A percentile compares a stretch with the other conserved stretches of the same genome.
Evolutionary conservation across 2,329 filamentous ascomycete genomes (phyloP).

Genomic region (Aspergillus sp.): DNA sequence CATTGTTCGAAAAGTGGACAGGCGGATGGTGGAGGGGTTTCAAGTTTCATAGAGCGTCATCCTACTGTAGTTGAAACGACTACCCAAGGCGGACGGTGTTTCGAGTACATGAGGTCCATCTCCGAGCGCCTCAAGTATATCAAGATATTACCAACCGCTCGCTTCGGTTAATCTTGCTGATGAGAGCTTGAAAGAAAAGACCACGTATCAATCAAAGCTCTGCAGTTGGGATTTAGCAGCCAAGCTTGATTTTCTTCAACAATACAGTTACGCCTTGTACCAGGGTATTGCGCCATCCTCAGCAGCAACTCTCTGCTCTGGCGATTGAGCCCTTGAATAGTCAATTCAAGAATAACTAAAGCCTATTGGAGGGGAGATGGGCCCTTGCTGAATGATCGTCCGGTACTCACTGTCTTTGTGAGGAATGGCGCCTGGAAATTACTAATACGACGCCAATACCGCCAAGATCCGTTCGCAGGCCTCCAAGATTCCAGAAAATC

Average conservation of each 20-base stretch:
- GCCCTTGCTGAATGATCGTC: slow-evolving; percentile 4
- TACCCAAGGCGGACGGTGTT: background rate
- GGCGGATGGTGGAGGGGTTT: background rate
- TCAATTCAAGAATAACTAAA: background rate
- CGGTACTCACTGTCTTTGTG: slow-evolving; percentile 1
- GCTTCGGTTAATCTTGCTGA: background rate
- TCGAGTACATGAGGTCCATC: background rate
- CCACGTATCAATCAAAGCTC: background rate
- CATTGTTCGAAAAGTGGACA: background rate
- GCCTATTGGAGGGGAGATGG: background rate
- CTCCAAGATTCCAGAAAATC: slow-evolving; percentile 3
- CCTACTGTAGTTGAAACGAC: slow-evolving; percentile 14
- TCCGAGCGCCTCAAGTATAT: slow-evolving; percentile 12
- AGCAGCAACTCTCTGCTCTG: background rate
- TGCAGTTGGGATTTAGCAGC: background rate
- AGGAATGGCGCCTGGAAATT: background rate
- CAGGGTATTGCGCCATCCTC: background rate
- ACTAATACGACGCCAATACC: background rate
- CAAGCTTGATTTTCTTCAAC: background rate
- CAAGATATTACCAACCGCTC: background rate
- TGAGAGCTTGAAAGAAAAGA: slow-evolving; percentile 1
- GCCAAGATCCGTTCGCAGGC: background rate
- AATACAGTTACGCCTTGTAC: background rate
- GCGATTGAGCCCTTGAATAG: slow-evolving; percentile 4
- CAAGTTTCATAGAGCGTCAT: background rate